Base-by-base conservation (phyloP, 2,329 filamentous ascomycete species). In the Thelonectria blattea region DNA sequence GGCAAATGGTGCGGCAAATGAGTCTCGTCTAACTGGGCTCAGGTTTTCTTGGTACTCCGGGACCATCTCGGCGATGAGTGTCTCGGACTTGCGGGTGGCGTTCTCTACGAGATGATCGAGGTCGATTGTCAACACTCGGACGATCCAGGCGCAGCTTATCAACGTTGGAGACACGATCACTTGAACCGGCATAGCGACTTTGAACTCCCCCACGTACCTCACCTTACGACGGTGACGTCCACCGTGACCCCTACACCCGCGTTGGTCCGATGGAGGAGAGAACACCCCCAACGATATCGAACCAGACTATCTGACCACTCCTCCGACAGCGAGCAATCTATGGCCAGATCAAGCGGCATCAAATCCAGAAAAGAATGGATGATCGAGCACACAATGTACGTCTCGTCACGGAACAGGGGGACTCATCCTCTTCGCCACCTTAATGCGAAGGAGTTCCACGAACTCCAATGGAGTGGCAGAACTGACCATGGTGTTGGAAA, bases 101-200 rank as follows among this genome's bases (percentile, higher is more conserved):
- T 81, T 4, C 71, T 81, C 8, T 80, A 81, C 60, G 80, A 81
- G 64, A 66, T 81, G 57, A 81, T 81, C 37, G 79, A 81, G 63
- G 71, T 81, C 34, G 78, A 81, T 63, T 79, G 77, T 53, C 72
- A 76, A 39, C 70, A 78, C 62, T 79, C 77, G 2, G 78, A 80
- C 46, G 80, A 81, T 52, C 75, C 78, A 37, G 78, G 78, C 15
- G 78, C 78, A 15, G 77, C 78, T 20, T 81, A 80, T 60, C 79
- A 81, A 63, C 74, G 79, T 18, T 81, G 79, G 79, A 77, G 78
- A 61, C 67, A 79, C 56, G 74, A 80, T 46, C 79, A 81, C 59
- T 72, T 80, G 67, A 76, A 73, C 20, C 75, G 79, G 74, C 75
- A 80, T 70, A 79, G 71, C 12, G 76, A 80, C 48, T 72, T 81